Evolutionary conservation across 164 flowering plant species (phyloP), one percentile per base, ranked within the genome.

Genomic region (Stephania japonica): DNA sequence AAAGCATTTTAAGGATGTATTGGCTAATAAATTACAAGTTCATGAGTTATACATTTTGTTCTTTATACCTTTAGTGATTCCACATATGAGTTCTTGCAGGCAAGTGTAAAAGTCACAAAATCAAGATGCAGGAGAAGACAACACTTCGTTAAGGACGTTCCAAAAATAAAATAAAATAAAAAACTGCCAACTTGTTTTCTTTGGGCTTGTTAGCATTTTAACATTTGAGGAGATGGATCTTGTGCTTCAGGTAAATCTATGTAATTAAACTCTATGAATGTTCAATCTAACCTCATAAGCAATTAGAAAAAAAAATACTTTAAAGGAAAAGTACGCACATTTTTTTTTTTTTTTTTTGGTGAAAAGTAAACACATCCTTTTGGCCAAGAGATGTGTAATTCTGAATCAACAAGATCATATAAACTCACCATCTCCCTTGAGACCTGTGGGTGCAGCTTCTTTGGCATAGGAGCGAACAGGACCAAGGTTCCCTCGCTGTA

Each of bases 391-490:
- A 1, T 21, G 14, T 14, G 73, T 21, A 5, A n/a, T 18, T 23
- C 42, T 64, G 26, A 47, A 69, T 8, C 16, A 70, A 42, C 7
- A 72, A 13, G 18, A 16, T 59, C 5, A 21, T 67, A 43, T 68
- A 41, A 61, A 83, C 98, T 81, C 66, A 95, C 99, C 89, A 80
- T 95, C 98, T 76, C 98, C 98, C 86, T 95, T 90, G 26, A 86
- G 87, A 19, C 81, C 81, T 26, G 80, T 74, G 16, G 78, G 78
- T 65, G 86, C 85, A 80, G 97, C 91, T 80, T 83, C 89, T 69
- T 91, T 90, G 41, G 99, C 91, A 81, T 80, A 95, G 69, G n/a
- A 84, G 67, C 98, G 97, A 26, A 80, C 84, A 6, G 88, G 83
- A 78, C 83, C 70, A 66, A 67, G 88, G 83, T 74, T 75, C 43